These are phyloP conservation scores for Echium plantagineum DNA, from an alignment of 257 asterid genomes.

Conservation along the genomic window DNA sequence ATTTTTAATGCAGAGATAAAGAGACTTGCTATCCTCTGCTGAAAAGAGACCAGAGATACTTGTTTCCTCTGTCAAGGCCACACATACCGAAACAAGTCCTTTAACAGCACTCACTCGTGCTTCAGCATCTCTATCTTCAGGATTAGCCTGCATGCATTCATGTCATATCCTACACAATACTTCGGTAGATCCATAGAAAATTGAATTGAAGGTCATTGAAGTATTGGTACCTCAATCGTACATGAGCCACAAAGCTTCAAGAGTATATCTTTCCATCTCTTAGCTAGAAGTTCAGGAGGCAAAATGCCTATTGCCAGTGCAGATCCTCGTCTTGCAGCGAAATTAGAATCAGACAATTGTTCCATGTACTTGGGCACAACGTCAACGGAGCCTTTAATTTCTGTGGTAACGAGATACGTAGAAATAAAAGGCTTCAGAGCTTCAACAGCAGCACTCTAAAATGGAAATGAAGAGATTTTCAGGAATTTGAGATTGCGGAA, in stretches of 20 bases:
- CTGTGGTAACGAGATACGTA: conserved; percentile 39
- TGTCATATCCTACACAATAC: conserved; percentile 9
- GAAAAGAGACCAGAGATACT: conserved; percentile 31
- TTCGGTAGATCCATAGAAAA: not conserved
- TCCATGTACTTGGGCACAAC: conserved; percentile 55
- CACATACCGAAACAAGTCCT: conserved; percentile 73
- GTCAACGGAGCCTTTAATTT: conserved; percentile 37
- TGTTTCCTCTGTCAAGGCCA: conserved; percentile 43
- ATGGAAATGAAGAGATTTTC: conserved; percentile 19
- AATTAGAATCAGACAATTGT: conserved; percentile 75
- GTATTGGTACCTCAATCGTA: conserved; percentile 59
- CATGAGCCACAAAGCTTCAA: conserved; percentile 60
- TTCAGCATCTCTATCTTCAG: conserved; percentile 90
- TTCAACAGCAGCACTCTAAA: conserved; percentile 64
- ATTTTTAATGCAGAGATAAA: conserved; percentile 42
- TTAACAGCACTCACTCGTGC: conserved; percentile 84
- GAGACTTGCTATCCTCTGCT: conserved; percentile 38
- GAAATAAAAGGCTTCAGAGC: conserved; percentile 57
- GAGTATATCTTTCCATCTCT: conserved; percentile 58
- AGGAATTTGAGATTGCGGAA: conserved; percentile 7
- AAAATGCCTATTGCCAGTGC: conserved; percentile 78
- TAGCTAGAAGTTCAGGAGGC: conserved; percentile 59
- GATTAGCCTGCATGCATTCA: conserved; percentile 63
- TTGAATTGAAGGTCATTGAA: conserved; percentile 16
- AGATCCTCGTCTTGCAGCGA: conserved; percentile 92